These are phyloP conservation scores for Xylariaceae sp. DNA, from an alignment of 2,329 filamentous ascomycete genomes.

Conservation along the genomic window DNA sequence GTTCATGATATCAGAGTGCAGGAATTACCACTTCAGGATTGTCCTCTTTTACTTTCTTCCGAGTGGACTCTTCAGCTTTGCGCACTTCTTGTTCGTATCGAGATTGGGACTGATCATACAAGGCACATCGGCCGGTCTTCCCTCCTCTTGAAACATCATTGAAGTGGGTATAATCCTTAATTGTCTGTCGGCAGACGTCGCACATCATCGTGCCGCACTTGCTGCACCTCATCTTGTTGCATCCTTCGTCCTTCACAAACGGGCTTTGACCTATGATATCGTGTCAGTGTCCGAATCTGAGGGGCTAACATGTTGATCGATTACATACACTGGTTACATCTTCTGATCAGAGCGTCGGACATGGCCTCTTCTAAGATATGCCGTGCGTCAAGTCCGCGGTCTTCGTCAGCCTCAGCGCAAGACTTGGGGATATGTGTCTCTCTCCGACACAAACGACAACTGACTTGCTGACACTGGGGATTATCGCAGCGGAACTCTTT, in stretches of 20 bases:
- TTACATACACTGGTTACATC: conserved; percentile 62
- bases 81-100: conserved; percentile 64
- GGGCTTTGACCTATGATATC: conserved; percentile 56
- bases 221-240: conserved; percentile 79
- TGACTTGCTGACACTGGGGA: conserved; percentile 60
- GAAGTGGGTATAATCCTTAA: conserved; percentile 67
- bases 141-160: conserved; percentile 49
- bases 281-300: not conserved
- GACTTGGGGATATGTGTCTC: conserved; percentile 70
- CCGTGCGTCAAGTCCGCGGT: conserved; percentile 59
- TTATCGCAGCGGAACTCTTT: conserved; percentile 72
- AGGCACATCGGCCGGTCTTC: conserved; percentile 56
- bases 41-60: conserved; percentile 52
- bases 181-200: conserved; percentile 69
- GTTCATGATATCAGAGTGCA: not conserved
- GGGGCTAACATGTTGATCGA: too few relatives aligned
- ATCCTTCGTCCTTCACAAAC: conserved; percentile 76
- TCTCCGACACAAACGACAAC: conserved; percentile 66
- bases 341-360: conserved; percentile 73
- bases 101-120: conserved; percentile 62
- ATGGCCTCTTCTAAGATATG: conserved; percentile 79
- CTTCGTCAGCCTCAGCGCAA: conserved; percentile 64
- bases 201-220: conserved; percentile 58
- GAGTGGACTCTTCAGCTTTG: conserved; percentile 57
- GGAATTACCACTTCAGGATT: conserved; percentile 55